phyloP scores from a whole-genome alignment of 2,329 filamentous ascomycete genomes.

The Camillea tinctor region DNA sequence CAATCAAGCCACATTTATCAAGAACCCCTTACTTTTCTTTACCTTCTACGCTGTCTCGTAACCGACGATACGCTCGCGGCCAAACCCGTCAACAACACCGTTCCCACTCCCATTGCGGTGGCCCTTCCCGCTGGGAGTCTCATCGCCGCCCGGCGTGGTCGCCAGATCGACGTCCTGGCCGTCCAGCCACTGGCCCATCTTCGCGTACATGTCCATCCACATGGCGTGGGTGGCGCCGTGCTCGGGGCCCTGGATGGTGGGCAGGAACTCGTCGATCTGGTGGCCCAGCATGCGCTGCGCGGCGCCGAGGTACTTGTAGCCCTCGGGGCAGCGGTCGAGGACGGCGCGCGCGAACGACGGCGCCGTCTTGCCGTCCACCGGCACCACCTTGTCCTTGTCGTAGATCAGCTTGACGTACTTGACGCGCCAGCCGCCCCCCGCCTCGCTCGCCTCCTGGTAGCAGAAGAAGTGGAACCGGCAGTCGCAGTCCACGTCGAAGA shows the following conservation, averaged over 20 bases:
- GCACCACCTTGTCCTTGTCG: conserved; percentile 50
- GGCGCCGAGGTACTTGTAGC: conserved; percentile 46
- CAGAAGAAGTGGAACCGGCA: conserved; percentile 50
- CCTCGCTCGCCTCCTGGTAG: conserved; percentile 29
- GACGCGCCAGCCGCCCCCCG: conserved; percentile 38
- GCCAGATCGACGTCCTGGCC: conserved; percentile 29
- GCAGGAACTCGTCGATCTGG: conserved; percentile 39
- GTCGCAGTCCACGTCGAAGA: conserved; percentile 51
- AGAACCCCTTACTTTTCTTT: no score
- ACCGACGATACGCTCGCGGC: background rate
- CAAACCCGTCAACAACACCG: background rate
- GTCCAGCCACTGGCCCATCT: conserved; percentile 34
- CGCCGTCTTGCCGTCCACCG: conserved; percentile 40
- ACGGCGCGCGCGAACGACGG: conserved; percentile 39
- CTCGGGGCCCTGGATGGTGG: conserved; percentile 36
- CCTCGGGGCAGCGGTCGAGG: conserved; percentile 41
- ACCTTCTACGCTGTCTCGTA: background rate
- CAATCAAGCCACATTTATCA: no score
- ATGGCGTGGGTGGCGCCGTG: conserved; percentile 23
- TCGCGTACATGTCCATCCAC: conserved; percentile 41
- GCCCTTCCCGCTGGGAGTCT: conserved; percentile 5
- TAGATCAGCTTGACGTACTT: conserved; percentile 48
- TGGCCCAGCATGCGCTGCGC: conserved; percentile 47
- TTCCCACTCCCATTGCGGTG: conserved; percentile 2
- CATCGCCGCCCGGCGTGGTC: conserved; percentile 5